Evolutionary conservation across 2,329 filamentous ascomycete genomes (phyloP).

Genomic region (Cercospora sesami): DNA sequence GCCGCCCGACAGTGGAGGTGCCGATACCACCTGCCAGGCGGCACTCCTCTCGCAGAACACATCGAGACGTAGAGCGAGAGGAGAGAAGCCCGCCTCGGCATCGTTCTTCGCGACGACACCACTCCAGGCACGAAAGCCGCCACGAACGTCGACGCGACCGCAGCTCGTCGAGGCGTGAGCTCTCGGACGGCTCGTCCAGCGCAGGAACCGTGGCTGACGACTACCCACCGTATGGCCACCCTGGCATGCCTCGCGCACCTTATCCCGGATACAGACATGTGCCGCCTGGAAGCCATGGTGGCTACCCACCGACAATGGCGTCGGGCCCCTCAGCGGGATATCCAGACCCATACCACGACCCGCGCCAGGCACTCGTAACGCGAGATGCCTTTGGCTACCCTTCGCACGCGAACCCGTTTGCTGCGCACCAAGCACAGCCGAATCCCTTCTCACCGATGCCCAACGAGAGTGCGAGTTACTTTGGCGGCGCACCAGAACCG

Average conservation of each 20-base stretch:
- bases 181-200: slow-evolving; percentile 43
- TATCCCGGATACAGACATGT: slow-evolving; percentile 37
- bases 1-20: slow-evolving; percentile 39
- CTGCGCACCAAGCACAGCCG: slow-evolving; percentile 29
- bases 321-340: slow-evolving; percentile 25
- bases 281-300: slow-evolving; percentile 35
- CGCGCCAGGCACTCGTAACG: slow-evolving; percentile 34
- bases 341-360: slow-evolving; percentile 29
- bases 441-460: slow-evolving; percentile 39
- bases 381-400: slow-evolving; percentile 43
- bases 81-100: slow-evolving; percentile 29
- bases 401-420: slow-evolving; percentile 42
- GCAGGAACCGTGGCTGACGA: slow-evolving; percentile 47
- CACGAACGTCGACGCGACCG: slow-evolving; percentile 31
- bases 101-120: slow-evolving; percentile 30
- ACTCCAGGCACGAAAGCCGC: slow-evolving; percentile 28
- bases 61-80: slow-evolving; percentile 25
- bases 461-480: slow-evolving; percentile 40
- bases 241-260: slow-evolving; percentile 40
- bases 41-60: slow-evolving; percentile 42
- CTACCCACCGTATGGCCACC: slow-evolving; percentile 44
- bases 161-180: slow-evolving; percentile 30
- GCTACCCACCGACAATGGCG: slow-evolving; percentile 37
- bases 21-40: slow-evolving; percentile 40
- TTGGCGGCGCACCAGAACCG: slow-evolving; percentile 31